Conservation (phyloP, 1,139 yeast species). For the Candida anutae region DNA sequence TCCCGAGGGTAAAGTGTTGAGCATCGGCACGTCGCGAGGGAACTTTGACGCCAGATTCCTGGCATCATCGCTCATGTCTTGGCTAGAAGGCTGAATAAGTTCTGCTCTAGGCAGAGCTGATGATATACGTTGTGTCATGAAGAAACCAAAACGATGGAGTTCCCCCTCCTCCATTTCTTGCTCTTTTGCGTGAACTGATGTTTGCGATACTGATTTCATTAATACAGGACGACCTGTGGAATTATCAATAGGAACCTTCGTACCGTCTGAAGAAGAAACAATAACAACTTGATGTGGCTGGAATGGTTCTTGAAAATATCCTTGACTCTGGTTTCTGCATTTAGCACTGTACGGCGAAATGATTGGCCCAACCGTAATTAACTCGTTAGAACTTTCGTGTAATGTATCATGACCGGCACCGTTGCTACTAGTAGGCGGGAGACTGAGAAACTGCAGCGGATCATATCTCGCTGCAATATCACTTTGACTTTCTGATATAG, state of each 20-base stretch:
- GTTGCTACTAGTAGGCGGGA: constrained; percentile 2
- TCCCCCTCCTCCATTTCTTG: constrained; percentile 92
- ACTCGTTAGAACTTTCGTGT: constrained; percentile 44
- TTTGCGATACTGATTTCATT: constrained; percentile 55
- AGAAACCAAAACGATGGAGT: constrained; percentile 75
- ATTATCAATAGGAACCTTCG: constrained; percentile 51
- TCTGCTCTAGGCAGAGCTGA: constrained; percentile 1
- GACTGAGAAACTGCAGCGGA: background rate
- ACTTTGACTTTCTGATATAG: constrained; percentile 1
- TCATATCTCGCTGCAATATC: background rate
- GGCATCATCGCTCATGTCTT: constrained; percentile 6
- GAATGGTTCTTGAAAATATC: constrained; percentile 23
- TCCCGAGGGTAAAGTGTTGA: constrained; percentile 59
- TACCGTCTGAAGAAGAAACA: constrained; percentile 49
- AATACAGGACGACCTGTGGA: constrained; percentile 66
- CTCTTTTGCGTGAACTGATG: constrained; percentile 60
- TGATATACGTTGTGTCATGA: constrained; percentile 51
- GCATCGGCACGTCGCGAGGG: constrained; percentile 22
- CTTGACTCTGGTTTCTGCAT: constrained; percentile 12
- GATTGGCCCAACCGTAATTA: constrained; percentile 48
- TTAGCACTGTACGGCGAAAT: constrained; percentile 35
- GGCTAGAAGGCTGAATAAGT: background rate
- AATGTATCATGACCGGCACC: constrained; percentile 22
- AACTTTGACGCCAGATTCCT: constrained; percentile 3
- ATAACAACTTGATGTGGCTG: constrained; percentile 66